A percentile compares a stretch with the other conserved stretches of the same genome.
Conservation (phyloP, 2,329 filamentous ascomycete genomes). For the Sporothrix globosa region DNA sequence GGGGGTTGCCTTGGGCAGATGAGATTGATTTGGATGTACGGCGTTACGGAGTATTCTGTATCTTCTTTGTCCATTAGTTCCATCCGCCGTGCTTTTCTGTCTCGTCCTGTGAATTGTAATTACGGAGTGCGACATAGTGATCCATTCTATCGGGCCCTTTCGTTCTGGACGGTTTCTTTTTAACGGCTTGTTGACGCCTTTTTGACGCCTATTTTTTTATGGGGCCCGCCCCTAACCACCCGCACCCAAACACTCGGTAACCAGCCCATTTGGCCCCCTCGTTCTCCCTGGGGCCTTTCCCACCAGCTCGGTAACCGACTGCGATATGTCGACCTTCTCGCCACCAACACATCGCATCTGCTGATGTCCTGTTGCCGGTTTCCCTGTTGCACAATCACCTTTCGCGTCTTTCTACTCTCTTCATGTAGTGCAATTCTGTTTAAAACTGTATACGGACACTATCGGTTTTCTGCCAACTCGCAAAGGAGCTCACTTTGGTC, state of each 20-base stretch:
- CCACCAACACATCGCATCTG: not conserved
- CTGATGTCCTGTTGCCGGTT: not conserved
- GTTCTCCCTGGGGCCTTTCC: not conserved
- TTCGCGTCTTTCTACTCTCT: too few species aligned
- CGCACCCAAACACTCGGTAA: conserved; percentile 24
- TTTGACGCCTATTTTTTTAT: conserved; percentile 8
- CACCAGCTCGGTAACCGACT: conserved; percentile 21
- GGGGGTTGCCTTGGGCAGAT: not conserved
- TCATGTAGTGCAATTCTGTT: not conserved
- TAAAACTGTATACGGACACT: not conserved
- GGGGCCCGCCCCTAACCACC: conserved; percentile 1
- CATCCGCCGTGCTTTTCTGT: not conserved
- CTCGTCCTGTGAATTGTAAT: not conserved
- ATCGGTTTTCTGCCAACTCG: not conserved
- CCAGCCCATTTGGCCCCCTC: not conserved
- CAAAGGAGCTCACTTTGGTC: too few species aligned
- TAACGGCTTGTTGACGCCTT: not conserved
- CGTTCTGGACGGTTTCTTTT: not conserved
- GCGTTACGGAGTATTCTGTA: not conserved
- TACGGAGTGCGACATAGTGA: not conserved
- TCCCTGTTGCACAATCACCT: not conserved
- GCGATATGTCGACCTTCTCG: conserved; percentile 8
- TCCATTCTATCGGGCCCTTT: conserved; percentile 22
- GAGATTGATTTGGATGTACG: not conserved
- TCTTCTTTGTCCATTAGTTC: too few species aligned